Percentiles rank a stretch among this genome's conserved stretches.
Conservation (phyloP, 192 early-diverging fungal genomes). For the Coemansia sp. region DNA sequence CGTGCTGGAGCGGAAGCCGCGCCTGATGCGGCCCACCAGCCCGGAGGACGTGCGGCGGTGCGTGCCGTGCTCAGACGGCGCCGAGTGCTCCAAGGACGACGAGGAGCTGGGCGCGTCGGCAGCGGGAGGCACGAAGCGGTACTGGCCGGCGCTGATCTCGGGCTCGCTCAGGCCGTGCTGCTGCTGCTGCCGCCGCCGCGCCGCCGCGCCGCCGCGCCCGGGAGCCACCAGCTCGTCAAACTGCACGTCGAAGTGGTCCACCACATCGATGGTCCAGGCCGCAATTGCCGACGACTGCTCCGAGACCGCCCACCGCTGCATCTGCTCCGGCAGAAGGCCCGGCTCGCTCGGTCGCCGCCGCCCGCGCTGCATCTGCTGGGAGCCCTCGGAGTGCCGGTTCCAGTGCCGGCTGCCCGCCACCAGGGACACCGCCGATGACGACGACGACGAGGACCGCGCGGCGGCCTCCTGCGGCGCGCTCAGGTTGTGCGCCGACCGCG, state of each 20-base stretch:
- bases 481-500: conserved; percentile 6
- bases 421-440: not conserved
- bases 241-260: conserved; percentile 43
- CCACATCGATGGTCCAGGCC: conserved; percentile 40
- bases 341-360: conserved; percentile 14
- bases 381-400: not conserved
- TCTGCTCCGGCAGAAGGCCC: not conserved
- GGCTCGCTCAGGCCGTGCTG: conserved; percentile 1
- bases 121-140: conserved; percentile 15
- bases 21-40: conserved; percentile 39
- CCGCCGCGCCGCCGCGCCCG: no score
- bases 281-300: conserved; percentile 51
- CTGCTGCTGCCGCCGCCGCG: not conserved
- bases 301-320: conserved; percentile 12
- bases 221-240: conserved; percentile 48
- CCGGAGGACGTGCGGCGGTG: conserved; percentile 43
- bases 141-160: conserved; percentile 15
- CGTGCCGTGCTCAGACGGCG: conserved; percentile 7
- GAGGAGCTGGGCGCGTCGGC: not conserved
- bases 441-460: not conserved
- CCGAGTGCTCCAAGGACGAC: not conserved
- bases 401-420: not conserved
- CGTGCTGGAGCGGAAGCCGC: conserved; percentile 31
- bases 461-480: not conserved
- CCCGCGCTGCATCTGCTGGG: not conserved